Evolutionary conservation across 352 stramenopile species (phyloP).

Genomic region (Pythium chondricola): DNA sequence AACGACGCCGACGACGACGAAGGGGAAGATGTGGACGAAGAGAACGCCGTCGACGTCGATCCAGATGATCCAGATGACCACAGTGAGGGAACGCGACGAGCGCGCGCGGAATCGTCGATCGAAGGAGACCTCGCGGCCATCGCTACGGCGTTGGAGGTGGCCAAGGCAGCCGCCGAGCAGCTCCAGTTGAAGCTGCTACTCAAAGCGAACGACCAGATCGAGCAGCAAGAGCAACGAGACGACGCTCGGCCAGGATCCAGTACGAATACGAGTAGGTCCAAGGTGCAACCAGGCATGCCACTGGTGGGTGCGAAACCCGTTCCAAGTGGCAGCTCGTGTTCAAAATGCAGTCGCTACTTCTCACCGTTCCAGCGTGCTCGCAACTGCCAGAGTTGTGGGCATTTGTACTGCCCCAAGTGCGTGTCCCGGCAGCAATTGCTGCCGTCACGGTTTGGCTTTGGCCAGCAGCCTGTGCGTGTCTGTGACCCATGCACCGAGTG

Average conservation of each 20-base stretch:
- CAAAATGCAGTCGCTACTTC: slow-evolving; percentile 55
- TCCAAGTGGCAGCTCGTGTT: slow-evolving; percentile 29
- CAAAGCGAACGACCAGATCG: slow-evolving; percentile 37
- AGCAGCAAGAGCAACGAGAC: slow-evolving; percentile 26
- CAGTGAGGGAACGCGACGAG: neutral
- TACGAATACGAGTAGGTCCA: neutral
- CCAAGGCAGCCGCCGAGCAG: slow-evolving; percentile 49
- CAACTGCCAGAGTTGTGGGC: slow-evolving; percentile 51
- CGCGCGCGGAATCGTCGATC: slow-evolving; percentile 7
- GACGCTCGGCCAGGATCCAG: slow-evolving; percentile 10
- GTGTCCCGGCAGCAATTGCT: slow-evolving; percentile 46
- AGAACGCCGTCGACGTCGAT: slow-evolving; percentile 6
- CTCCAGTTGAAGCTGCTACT: slow-evolving; percentile 49
- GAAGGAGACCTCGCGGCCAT: slow-evolving; percentile 20
- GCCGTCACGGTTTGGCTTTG: slow-evolving; percentile 50
- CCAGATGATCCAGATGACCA: slow-evolving; percentile 22
- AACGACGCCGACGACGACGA: slow-evolving; percentile 34
- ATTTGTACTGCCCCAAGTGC: slow-evolving; percentile 62
- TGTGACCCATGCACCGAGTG: slow-evolving; percentile 56
- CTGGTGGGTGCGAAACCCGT: slow-evolving; percentile 28
- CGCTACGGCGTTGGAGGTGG: slow-evolving; percentile 41
- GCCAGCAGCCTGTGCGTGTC: slow-evolving; percentile 36
- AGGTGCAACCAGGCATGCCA: slow-evolving; percentile 26
- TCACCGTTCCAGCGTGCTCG: slow-evolving; percentile 62
- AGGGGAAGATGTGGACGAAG: slow-evolving; percentile 11